Evolutionary conservation across 2,329 filamentous ascomycete genomes (phyloP), one percentile per base, ranked within the genome.

Genomic region (Ceratocystis cubensis): DNA sequence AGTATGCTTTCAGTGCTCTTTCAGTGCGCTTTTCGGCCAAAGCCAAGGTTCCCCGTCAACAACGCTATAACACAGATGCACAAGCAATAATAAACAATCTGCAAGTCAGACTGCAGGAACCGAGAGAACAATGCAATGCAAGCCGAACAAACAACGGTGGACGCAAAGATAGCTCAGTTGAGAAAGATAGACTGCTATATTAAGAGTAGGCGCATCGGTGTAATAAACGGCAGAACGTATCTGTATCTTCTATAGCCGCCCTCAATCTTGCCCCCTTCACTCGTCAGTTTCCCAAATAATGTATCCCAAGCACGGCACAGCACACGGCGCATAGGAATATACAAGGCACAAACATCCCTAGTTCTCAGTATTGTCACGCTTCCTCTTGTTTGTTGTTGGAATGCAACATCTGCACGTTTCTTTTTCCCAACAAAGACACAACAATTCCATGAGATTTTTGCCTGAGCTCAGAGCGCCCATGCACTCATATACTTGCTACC

Each of bases 351-450:
- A 53, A 15, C 48, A 6, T 53, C 4, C 20, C 17, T 10, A 20
- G n/a, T 13, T 20, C 15, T 8, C 48, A 10, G 1, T 25, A 15
- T 25, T 25, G 10, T 37, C 33, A 13, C 48, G 20, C 25, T 13
- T 50, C n/a, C n/a, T 25, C 48, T 28, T 22, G 10, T 7, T 59
- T 20, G 15, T 59, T 59, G 56, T 59, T 59, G 56, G 56, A 37
- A 22, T 53, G n/a, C 48, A n/a, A 1, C n/a, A 20, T 10, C 48
- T 6, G 15, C 22, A 20, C 56, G 25, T 30, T n/a, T 59, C 56
- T 30, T 59, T 59, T 25, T 59, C 56, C 56, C 56, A 59, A 59
- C 56, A 59, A 59, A 59, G 56, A 59, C 56, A 30, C 37, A 59
- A n/a, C 30, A 33, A 59, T 15, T 10, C 10, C 48, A 53, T 20